These are phyloP conservation scores for Carnegiea gigantea DNA, from an alignment of 179 eudicot genomes.

Conservation along the genomic window DNA sequence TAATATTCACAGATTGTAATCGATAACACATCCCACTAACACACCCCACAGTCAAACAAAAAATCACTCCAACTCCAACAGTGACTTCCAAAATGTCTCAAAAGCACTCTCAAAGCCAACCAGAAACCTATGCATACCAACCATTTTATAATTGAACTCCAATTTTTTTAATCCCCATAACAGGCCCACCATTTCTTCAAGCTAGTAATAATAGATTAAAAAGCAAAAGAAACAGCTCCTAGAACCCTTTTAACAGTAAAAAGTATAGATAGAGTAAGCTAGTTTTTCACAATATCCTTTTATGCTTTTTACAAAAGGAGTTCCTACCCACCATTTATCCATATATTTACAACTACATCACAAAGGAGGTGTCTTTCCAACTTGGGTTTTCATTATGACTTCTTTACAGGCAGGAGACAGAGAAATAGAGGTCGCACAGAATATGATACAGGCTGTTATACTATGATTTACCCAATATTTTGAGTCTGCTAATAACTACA, in stretches of 20 bases:
- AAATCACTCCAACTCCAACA: slow-evolving; percentile 29
- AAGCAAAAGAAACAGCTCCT: slow-evolving; percentile 10
- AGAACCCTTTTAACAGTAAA: slow-evolving; percentile 14
- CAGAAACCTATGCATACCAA: slow-evolving; percentile 30
- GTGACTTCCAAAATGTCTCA: slow-evolving; percentile 29
- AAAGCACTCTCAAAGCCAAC: slow-evolving; percentile 32
- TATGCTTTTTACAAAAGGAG: slow-evolving; percentile 18
- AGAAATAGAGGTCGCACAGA: background rate
- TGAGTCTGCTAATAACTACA: background rate
- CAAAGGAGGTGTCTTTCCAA: slow-evolving; percentile 26
- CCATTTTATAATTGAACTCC: slow-evolving; percentile 28
- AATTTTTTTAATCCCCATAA: background rate
- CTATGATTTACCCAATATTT: background rate
- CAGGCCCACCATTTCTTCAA: slow-evolving; percentile 30
- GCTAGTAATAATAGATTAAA: slow-evolving; percentile 8
- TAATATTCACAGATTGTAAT: slow-evolving; percentile 35
- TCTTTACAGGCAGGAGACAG: slow-evolving; percentile 7
- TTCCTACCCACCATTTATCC: slow-evolving; percentile 35
- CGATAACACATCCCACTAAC: slow-evolving; percentile 38
- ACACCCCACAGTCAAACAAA: slow-evolving; percentile 36
- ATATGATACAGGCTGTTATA: background rate
- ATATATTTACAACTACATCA: slow-evolving; percentile 16
- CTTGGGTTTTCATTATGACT: slow-evolving; percentile 9
- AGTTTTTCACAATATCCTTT: slow-evolving; percentile 34
- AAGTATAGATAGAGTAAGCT: slow-evolving; percentile 25